These are phyloP conservation scores for Eleusine indica DNA, from an alignment of 176 grass and related monocot genomes.

Conservation along the genomic window DNA sequence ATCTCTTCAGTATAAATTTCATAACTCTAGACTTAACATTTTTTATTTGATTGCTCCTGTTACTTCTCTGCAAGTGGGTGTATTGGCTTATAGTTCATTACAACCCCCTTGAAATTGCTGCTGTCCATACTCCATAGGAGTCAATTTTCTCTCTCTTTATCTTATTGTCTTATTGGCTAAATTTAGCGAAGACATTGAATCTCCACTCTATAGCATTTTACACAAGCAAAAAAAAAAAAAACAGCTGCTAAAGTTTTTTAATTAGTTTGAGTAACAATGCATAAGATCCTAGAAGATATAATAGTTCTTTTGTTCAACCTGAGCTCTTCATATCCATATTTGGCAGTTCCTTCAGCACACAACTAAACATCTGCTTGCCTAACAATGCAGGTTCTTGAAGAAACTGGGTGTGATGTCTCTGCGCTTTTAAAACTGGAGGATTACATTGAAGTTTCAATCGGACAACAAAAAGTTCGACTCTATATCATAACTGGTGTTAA, in stretches of 20 bases:
- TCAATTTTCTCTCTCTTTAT: background rate
- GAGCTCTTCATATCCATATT: conserved; percentile 9
- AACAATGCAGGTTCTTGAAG: conserved; percentile 76
- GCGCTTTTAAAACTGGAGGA: conserved; percentile 73
- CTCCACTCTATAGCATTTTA: background rate
- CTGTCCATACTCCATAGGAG: background rate
- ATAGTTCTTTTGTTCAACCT: conserved; percentile 1
- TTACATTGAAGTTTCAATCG: conserved; percentile 83
- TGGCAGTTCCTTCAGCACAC: background rate
- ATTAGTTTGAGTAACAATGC: background rate
- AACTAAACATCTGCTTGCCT: conserved; percentile 25
- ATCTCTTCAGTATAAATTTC: background rate
- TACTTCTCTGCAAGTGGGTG: background rate
- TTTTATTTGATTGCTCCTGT: background rate
- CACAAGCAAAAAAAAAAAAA: background rate
- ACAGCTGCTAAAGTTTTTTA: background rate
- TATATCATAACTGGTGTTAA: conserved; percentile 87
- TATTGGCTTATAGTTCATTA: background rate
- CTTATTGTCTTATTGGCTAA: background rate
- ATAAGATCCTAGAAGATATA: background rate
- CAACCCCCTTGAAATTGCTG: background rate
- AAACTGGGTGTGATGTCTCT: conserved; percentile 96
- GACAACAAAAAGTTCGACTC: conserved; percentile 85
- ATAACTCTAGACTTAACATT: background rate
- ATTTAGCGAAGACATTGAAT: conserved; percentile 21